Conservation (phyloP, 305 asterid genomes). For the Solanum chacoense region DNA sequence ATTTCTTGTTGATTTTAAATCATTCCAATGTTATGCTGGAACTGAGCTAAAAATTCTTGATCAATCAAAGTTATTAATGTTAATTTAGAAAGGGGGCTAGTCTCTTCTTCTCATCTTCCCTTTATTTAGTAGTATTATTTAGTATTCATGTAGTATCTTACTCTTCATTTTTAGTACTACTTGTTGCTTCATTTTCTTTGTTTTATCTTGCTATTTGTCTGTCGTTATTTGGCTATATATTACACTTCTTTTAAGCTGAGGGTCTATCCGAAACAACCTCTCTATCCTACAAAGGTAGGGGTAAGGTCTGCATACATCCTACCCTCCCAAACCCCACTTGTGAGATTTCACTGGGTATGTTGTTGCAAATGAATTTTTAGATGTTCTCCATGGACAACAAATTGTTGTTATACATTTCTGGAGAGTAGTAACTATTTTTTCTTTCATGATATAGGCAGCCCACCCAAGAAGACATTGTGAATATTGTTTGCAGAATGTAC, state of each 20-base stretch:
- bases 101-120: background rate
- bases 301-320: background rate
- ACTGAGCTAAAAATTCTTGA: background rate
- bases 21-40: background rate
- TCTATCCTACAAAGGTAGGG: background rate
- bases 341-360: background rate
- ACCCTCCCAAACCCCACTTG: background rate
- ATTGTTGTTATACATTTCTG: background rate
- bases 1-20: background rate
- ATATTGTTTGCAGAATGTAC: slow-evolving; percentile 73
- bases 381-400: background rate
- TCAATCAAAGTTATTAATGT: background rate
- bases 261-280: background rate
- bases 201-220: background rate
- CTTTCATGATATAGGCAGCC: slow-evolving; percentile 67
- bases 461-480: slow-evolving; percentile 76
- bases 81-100: background rate
- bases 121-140: background rate
- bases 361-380: background rate
- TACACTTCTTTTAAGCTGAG: background rate
- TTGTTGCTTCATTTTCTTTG: background rate
- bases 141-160: background rate
- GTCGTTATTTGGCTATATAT: background rate
- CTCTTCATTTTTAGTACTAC: background rate
- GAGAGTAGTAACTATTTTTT: background rate